Conservation (phyloP, 73 alveolate species). For the Blepharisma stoltei region DNA sequence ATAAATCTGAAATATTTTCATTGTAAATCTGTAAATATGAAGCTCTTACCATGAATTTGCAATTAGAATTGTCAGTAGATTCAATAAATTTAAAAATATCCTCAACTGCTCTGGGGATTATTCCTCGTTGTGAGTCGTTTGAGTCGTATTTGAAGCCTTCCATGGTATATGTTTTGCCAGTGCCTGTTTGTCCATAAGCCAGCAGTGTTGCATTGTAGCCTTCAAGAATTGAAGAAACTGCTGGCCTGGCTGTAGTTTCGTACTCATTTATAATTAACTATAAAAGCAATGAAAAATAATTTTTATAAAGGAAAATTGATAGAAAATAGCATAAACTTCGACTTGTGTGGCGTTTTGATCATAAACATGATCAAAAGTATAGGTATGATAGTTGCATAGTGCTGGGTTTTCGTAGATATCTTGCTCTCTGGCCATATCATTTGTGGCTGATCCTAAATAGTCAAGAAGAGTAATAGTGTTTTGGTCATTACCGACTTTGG, state of each 20-base stretch:
- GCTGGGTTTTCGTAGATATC: slow-evolving; percentile 61
- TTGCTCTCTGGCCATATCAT: slow-evolving; percentile 59
- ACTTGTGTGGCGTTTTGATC: slow-evolving; percentile 64
- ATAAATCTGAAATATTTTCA: slow-evolving; percentile 94
- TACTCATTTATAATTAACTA: no score
- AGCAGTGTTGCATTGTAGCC: slow-evolving; percentile 74
- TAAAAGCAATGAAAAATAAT: no score
- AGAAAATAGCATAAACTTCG: no score
- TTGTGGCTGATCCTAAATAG: slow-evolving; percentile 64
- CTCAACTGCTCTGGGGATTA: slow-evolving; percentile 69
- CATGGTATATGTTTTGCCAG: slow-evolving; percentile 88
- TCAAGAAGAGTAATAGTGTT: slow-evolving; percentile 63
- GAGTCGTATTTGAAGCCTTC: slow-evolving; percentile 66
- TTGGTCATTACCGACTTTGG: slow-evolving; percentile 59
- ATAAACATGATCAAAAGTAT: slow-evolving; percentile 76
- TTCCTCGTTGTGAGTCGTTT: slow-evolving; percentile 49
- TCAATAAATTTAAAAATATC: slow-evolving; percentile 64
- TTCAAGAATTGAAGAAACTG: slow-evolving; percentile 64
- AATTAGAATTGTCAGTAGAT: slow-evolving; percentile 41
- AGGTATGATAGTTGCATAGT: slow-evolving; percentile 56
- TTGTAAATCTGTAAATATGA: slow-evolving; percentile 89
- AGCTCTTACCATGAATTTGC: slow-evolving; percentile 79
- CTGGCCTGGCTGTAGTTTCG: slow-evolving; percentile 59
- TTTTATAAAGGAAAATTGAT: no score
- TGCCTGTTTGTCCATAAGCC: slow-evolving; percentile 88